A percentile compares a stretch with the other conserved stretches of the same genome.
Conservation (phyloP, 1,139 yeast genomes). For the Geotrichum bryndzae region DNA sequence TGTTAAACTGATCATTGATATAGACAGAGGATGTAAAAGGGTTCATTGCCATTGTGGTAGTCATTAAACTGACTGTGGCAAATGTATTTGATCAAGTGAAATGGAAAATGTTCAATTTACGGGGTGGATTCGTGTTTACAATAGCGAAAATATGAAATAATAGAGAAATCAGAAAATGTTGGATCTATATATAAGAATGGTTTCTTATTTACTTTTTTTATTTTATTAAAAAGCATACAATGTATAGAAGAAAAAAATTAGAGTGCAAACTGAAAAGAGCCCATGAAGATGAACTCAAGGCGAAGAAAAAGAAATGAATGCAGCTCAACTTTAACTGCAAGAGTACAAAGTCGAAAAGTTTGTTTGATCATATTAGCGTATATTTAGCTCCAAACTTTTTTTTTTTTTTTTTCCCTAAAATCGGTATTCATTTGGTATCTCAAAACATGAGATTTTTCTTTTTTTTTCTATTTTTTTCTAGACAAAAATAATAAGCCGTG, state of each 20-base stretch:
- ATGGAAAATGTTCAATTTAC: background rate
- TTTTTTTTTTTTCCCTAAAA: background rate
- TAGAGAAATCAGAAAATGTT: background rate
- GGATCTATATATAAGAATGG: background rate
- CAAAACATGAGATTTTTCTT: background rate
- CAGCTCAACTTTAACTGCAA: background rate
- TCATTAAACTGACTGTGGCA: background rate
- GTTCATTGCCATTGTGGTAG: slow-evolving; percentile 4
- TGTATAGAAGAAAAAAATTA: background rate
- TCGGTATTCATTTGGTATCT: background rate
- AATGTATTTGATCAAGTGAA: background rate
- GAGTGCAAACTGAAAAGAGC: background rate
- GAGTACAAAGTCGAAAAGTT: background rate
- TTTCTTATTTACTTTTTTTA: background rate
- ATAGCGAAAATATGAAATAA: background rate
- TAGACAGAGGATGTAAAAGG: background rate
- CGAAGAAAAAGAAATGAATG: background rate
- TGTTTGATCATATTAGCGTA: background rate
- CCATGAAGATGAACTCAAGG: background rate
- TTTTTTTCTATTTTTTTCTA: background rate
- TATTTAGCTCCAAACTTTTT: background rate
- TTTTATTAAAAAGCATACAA: background rate
- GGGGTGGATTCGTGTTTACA: background rate
- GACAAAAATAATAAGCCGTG: background rate
- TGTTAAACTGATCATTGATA: background rate